A percentile compares a stretch with the other conserved stretches of the same genome.
Conservation (phyloP, 768 basidiomycete genomes). For the Mycena indigotica region DNA sequence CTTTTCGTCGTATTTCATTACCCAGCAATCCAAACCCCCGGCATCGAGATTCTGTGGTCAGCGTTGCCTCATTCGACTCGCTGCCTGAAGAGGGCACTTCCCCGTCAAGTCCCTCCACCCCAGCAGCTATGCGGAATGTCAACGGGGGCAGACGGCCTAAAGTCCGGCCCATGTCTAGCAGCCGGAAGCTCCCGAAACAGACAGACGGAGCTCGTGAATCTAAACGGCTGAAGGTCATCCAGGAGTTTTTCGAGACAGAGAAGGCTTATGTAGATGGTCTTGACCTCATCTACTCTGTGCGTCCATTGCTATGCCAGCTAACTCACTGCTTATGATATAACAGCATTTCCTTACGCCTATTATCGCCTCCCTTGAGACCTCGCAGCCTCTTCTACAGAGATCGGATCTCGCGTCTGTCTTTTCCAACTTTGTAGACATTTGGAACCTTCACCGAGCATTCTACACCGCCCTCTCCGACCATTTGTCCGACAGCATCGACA, state of each 20-base stretch:
- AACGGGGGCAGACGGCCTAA: constrained; percentile 33
- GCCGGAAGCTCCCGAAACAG: constrained; percentile 41
- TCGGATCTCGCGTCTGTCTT: constrained; percentile 73
- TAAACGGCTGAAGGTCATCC: constrained; percentile 71
- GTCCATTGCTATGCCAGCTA: constrained; percentile 27
- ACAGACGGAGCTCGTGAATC: constrained; percentile 45
- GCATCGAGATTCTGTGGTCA: constrained; percentile 67
- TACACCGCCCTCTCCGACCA: constrained; percentile 59
- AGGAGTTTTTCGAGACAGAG: constrained; percentile 83
- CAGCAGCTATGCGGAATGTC: constrained; percentile 34
- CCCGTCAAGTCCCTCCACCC: constrained; percentile 28
- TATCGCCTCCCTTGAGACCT: constrained; percentile 69
- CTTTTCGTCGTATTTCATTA: constrained; percentile 66
- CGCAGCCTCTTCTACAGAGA: constrained; percentile 69
- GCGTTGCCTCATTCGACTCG: constrained; percentile 75
- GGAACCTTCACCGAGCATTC: constrained; percentile 83
- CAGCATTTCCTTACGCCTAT: constrained; percentile 86
- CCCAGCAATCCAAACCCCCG: constrained; percentile 52
- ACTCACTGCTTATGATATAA: constrained; percentile 7
- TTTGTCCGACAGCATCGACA: constrained; percentile 29
- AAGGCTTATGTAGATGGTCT: constrained; percentile 79
- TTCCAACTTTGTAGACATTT: constrained; percentile 89
- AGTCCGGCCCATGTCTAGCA: constrained; percentile 38
- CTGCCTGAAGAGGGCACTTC: constrained; percentile 51
- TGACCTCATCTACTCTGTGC: constrained; percentile 78